Base-by-base conservation (phyloP, 2,329 filamentous ascomycete genomes). In the Neofusicoccum laricinum region DNA sequence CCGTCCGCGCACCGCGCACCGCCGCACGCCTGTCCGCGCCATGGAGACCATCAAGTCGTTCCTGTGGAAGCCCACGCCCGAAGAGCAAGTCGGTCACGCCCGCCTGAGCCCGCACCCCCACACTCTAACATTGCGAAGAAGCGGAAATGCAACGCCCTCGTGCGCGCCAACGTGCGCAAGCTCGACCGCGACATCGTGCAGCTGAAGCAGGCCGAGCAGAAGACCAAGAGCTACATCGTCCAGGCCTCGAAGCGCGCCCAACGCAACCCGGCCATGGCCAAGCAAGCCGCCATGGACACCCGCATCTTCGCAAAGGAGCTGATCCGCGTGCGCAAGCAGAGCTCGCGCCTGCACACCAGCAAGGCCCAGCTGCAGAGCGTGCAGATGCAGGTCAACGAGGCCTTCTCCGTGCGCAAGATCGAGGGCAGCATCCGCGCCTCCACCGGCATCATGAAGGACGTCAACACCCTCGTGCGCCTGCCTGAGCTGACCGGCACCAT, bases 321-420 rank as follows among this genome's bases (percentile, higher is more conserved):
- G 57, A 87, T 98, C 67, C 88, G 91, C 61, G 86, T 92, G 66
- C 90, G 95, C 68, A 91, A 90, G 75, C 88, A 93, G 67, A 85
- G 84, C 17, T 80, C 84, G 34, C 88, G 95, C 4, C 84, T 98
- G 43, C 84, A 90, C 17, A 98, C 94, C 0, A 90, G 89, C 71
- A 96, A 96, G 76, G 95, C 95, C 1, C 95, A 98, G 79, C 86
- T 99, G 53, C 88, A 89, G 75, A 94, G 90, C 69, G 94, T 99
- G 48, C 90, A 94, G 78, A 96, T 98, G 93, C 95, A 98, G 79
- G 94, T 99, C 73, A 92, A 93, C 73, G 94, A 98, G 80, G 93
- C 95, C 1, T 98, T 98, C 77, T 91, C 92, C 1, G 89, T 98
- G 71, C 89, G 92, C 70, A 96, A 96, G 83, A 98, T 99, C 68